These are phyloP conservation scores for Aspergillus panamensis DNA, from an alignment of 495 filamentous ascomycete species.

Conservation along the genomic window DNA sequence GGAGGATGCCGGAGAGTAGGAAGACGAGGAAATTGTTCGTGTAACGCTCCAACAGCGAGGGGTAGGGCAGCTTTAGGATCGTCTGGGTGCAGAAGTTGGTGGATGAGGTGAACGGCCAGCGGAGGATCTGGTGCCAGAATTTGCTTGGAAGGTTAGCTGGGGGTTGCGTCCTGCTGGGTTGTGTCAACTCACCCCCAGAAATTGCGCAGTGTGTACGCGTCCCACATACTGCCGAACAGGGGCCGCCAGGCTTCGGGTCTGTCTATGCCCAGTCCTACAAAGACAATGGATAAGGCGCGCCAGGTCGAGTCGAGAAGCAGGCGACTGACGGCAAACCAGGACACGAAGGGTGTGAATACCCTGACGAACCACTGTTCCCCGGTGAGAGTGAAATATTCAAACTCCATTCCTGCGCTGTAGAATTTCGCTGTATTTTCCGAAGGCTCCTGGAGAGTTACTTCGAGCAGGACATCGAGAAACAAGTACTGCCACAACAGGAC, in stretches of 20 bases:
- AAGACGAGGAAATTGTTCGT: constrained; percentile 28
- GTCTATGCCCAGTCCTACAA: constrained; percentile 5
- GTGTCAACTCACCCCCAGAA: constrained; percentile 24
- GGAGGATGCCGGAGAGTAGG: constrained; percentile 25
- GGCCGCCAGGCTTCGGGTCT: constrained; percentile 26
- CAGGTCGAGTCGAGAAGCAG: background rate
- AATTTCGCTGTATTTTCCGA: background rate
- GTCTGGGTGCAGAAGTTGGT: constrained; percentile 20
- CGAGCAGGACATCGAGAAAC: background rate
- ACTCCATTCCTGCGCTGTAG: background rate
- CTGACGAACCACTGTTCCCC: background rate
- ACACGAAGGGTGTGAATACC: background rate
- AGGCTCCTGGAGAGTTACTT: background rate
- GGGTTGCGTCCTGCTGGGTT: background rate
- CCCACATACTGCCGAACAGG: constrained; percentile 24
- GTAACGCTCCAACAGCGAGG: constrained; percentile 25
- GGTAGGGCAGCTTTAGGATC: constrained; percentile 19
- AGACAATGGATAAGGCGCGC: background rate
- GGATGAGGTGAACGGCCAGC: constrained; percentile 21
- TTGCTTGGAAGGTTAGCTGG: constrained; percentile 14
- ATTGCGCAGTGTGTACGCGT: constrained; percentile 30
- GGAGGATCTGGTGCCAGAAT: constrained; percentile 38
- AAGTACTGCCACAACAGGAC: background rate
- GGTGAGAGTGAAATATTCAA: background rate
- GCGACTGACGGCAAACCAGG: background rate